These are phyloP conservation scores for Aureobasidium sp. DNA, from an alignment of 2,329 filamentous ascomycete species.

Conservation along the genomic window DNA sequence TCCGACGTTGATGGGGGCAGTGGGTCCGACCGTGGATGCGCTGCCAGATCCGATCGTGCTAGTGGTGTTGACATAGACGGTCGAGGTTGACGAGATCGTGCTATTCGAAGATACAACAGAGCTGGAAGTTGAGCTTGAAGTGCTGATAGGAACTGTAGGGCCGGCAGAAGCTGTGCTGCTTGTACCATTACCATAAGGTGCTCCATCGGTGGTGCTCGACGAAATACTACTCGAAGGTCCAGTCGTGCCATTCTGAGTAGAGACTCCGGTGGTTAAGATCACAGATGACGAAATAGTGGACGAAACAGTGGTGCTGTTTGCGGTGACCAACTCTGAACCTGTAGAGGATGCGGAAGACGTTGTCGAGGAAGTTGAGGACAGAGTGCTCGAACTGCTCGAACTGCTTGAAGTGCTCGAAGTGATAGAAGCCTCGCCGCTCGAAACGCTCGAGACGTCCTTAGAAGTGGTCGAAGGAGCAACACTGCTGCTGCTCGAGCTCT, in stretches of 20 bases:
- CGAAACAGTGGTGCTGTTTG: not conserved
- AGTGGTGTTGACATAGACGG: not conserved
- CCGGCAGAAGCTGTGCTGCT: not conserved
- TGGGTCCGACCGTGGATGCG: not conserved
- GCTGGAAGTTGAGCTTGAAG: not conserved
- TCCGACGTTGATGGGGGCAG: not conserved
- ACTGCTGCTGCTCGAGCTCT: constrained; percentile 7
- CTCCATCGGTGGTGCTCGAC: not conserved
- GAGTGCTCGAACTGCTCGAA: not conserved
- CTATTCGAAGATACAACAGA: not conserved
- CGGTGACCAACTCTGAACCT: not conserved
- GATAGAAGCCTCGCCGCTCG: not conserved
- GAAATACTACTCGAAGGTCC: not conserved
- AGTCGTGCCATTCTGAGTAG: not conserved
- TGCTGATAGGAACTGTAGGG: not conserved
- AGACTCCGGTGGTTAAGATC: not conserved
- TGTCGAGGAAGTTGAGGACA: not conserved
- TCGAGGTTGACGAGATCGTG: not conserved
- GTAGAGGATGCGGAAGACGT: not conserved
- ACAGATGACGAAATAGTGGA: not conserved
- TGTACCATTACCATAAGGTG: not conserved
- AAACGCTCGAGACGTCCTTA: not conserved
- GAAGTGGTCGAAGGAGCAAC: not conserved
- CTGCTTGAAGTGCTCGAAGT: not conserved
- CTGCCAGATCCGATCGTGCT: not conserved